Evolutionary conservation across 106 monocot species (phyloP).

Genomic region (Iris macrosiphon): DNA sequence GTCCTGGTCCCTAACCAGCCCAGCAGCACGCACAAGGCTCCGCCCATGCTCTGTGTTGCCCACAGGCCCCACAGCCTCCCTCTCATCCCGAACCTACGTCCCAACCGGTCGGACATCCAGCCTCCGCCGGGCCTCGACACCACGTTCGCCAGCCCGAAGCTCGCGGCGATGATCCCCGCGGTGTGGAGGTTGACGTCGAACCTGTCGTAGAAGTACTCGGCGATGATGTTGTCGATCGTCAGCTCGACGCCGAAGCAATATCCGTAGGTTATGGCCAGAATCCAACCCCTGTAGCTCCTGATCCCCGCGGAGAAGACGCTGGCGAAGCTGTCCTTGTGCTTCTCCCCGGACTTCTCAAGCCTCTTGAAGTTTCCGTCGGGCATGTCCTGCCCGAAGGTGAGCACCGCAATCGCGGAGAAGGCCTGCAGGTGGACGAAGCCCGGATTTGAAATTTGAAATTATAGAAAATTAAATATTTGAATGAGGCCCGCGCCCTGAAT

Average conservation of each 20-base stretch:
- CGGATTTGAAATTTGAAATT: no score
- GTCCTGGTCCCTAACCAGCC: no score
- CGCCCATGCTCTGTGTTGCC: conserved; percentile 60
- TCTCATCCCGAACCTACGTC: conserved; percentile 59
- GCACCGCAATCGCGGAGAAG: conserved; percentile 37
- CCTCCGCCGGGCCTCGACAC: conserved; percentile 77
- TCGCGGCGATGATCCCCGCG: conserved; percentile 77
- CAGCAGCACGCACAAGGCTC: conserved; percentile 60
- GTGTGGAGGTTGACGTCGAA: conserved; percentile 56
- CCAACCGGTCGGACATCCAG: conserved; percentile 48
- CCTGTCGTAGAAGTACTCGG: conserved; percentile 86
- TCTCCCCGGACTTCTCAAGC: conserved; percentile 62
- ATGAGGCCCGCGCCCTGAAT: no score
- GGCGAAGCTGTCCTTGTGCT: conserved; percentile 49
- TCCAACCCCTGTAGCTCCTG: conserved; percentile 75
- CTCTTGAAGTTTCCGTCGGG: conserved; percentile 61
- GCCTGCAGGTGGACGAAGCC: no score
- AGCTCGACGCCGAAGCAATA: conserved; percentile 93
- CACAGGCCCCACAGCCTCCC: conserved; percentile 88
- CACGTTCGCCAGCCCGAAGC: conserved; percentile 79
- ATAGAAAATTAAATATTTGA: no score
- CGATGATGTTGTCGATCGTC: conserved; percentile 77
- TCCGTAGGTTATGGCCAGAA: conserved; percentile 58
- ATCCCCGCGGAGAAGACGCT: conserved; percentile 36
- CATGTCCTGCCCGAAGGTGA: conserved; percentile 68